Evolutionary conservation across 2,329 filamentous ascomycete genomes (phyloP), one percentile per base, ranked within the genome.

Genomic region (Trichoderma asperellum): DNA sequence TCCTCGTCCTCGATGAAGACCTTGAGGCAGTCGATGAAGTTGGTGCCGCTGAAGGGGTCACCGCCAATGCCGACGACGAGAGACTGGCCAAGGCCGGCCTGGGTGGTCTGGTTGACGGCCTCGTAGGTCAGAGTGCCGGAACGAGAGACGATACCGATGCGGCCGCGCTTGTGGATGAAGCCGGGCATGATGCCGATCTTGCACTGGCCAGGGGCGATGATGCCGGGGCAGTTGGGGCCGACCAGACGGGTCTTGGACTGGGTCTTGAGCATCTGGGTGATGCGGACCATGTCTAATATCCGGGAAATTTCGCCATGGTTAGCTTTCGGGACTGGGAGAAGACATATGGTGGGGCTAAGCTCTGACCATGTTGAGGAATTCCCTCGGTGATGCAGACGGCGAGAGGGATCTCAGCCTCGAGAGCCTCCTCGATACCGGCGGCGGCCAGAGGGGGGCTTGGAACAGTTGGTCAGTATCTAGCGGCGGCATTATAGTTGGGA

Each of bases 181-280:
- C 96, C 96, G 74, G 96, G 81, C 96, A 99, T 98, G 86, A 99
- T 99, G 80, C 96, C 96, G 79, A 99, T 98, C 87, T 99, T 99
- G 90, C 96, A 99, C 89, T 97, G 95, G 77, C 95, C 96, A 71
- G 89, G 88, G 68, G 87, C 95, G 83, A 98, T 98, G 84, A 98
- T 95, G 81, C 95, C 96, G 73, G 96, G 96, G 87, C 96, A 99
- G 87, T 98, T 99, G 79, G 95, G 95, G 75, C 95, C 95, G 72
- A 98, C 94, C 78, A 99, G 88, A 80, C 96, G 92, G 75, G 95
- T 97, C 89, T 98, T 98, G 87, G 85, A 90, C 86, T 99, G 96
- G 68, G 94, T 93, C 89, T 97, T 98, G 81, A 99, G 89, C 82
- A 98, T 97, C 82, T 94, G 90, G 81, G 96, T 97, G 83, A 98